Evolutionary conservation across 352 stramenopile species (phyloP).

Genomic region (Aphanomyces stellatus): DNA sequence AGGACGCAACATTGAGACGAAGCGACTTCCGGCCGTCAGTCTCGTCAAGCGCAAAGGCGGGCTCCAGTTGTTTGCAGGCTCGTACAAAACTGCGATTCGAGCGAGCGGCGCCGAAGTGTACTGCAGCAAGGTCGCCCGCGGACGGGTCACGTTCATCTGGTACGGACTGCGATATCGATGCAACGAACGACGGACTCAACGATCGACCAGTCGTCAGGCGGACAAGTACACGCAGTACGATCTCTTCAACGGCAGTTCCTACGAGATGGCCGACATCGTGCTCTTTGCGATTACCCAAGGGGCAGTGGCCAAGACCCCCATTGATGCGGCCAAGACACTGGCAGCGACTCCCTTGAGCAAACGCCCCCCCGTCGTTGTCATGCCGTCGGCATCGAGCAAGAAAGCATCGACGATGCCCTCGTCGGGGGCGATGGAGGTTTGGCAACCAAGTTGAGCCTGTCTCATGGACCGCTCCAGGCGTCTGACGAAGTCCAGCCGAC

Average conservation of each 20-base stretch:
- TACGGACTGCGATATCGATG: slow-evolving; percentile 21
- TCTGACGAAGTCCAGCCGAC: slow-evolving; percentile 18
- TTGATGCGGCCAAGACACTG: slow-evolving; percentile 23
- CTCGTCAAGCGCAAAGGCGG: slow-evolving; percentile 7
- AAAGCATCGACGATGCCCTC: too few relatives aligned
- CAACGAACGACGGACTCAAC: neutral
- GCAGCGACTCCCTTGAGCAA: neutral
- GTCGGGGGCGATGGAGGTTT: too few relatives aligned
- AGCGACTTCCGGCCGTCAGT: neutral
- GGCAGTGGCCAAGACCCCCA: slow-evolving; percentile 36
- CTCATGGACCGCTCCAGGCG: neutral
- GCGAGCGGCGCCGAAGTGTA: slow-evolving; percentile 29
- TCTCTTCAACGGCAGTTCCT: slow-evolving; percentile 33
- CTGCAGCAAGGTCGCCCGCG: slow-evolving; percentile 45
- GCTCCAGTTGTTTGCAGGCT: neutral
- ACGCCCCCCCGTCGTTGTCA: too few relatives aligned
- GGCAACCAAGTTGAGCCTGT: too few relatives aligned
- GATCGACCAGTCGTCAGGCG: slow-evolving; percentile 33
- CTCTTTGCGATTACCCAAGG: slow-evolving; percentile 43
- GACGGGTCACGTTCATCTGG: slow-evolving; percentile 60
- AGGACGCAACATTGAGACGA: neutral
- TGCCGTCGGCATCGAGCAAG: too few relatives aligned
- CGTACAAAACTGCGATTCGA: slow-evolving; percentile 10
- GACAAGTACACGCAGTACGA: slow-evolving; percentile 56
- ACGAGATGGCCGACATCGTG: slow-evolving; percentile 35